Base-by-base conservation (phyloP, 345 rosid species). In the Brassica cretica region DNA sequence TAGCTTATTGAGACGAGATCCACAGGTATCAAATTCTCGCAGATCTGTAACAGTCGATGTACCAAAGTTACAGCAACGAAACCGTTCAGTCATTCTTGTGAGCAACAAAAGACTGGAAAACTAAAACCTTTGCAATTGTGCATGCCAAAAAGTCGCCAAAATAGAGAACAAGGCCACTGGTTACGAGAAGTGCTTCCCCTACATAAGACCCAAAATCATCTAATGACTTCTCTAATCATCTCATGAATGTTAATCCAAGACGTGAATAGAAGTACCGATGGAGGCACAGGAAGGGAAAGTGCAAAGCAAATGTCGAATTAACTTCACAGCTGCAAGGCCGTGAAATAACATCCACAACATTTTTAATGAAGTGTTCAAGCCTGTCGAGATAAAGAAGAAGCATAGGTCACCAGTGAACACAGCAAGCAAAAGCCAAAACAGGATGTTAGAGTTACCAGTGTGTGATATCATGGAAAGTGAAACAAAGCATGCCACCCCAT, bases 231-330 rank as follows among this genome's bases (percentile, higher is more conserved):
- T 27, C 10, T 53, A 53, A 55, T 55, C 8, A 55, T 55, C 16
- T 55, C 25, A 56, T 56, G 27, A 60, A 8, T 65, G 62, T 72
- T 72, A 27, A 35, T n/a, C 14, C 33, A 77, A 70, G 16, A 0
- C 10, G 1, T 32, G 11, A 35, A 80, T 16, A 68, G 62, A 65
- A 56, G 18, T 84, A 95, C 99, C 98, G n/a, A 95, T 83, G 25
- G 98, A 95, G 76, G 94, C 90, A 82, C 97, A 93, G 71, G 84
- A 88, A 10, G 96, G 94, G 73, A 95, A 95, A 3, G 90, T 84
- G 68, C 79, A 46, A 69, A 95, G 89, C 68, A 91, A 83, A 84
- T 89, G 94, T 78, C 78, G 92, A 84, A 90, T 84, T 37, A 93
- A 77, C 56, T 78, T 82, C 72, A 90, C 90, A 18, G 92, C 88